Percentiles rank a stretch among this genome's conserved stretches.
Conservation (phyloP, 768 basidiomycete species). For the Mycena metata region DNA sequence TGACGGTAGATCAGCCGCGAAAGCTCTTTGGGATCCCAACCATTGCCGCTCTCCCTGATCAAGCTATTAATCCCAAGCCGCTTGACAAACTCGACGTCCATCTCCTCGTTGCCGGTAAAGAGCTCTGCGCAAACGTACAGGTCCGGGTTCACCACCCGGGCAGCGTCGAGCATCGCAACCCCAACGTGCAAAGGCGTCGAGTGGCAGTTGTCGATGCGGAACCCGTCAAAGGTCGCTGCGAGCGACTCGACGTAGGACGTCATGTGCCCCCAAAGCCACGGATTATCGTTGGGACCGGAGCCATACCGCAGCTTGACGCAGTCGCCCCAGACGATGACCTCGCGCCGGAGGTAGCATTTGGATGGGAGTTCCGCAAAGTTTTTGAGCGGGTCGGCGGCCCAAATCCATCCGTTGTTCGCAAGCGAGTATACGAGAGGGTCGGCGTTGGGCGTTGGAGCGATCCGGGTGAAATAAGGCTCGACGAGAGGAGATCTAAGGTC, state of each 20-base stretch:
- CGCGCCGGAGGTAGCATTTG: constrained; percentile 94
- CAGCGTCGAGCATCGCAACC: constrained; percentile 92
- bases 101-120: constrained; percentile 96
- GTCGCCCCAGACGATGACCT: constrained; percentile 98
- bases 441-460: constrained; percentile 59
- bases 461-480: constrained; percentile 93
- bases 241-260: constrained; percentile 84
- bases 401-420: constrained; percentile 99
- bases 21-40: constrained; percentile 89
- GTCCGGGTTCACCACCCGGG: constrained; percentile 88
- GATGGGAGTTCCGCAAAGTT: constrained; percentile 95
- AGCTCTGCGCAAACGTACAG: constrained; percentile 98
- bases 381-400: constrained; percentile 92
- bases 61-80: constrained; percentile 94
- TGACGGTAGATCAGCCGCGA: constrained; percentile 90
- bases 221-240: constrained; percentile 91
- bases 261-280: constrained; percentile 97
- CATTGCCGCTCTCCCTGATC: constrained; percentile 96
- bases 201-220: constrained; percentile 98
- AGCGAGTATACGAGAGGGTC: constrained; percentile 78
- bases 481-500: constrained; percentile 80
- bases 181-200: constrained; percentile 98
- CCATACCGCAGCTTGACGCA: constrained; percentile 99
- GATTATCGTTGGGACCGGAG: constrained; percentile 80
- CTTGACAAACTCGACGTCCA: constrained; percentile 92